Evolutionary conservation across 768 basidiomycete species (phyloP).

Genomic region (Crepidotus variabilis): DNA sequence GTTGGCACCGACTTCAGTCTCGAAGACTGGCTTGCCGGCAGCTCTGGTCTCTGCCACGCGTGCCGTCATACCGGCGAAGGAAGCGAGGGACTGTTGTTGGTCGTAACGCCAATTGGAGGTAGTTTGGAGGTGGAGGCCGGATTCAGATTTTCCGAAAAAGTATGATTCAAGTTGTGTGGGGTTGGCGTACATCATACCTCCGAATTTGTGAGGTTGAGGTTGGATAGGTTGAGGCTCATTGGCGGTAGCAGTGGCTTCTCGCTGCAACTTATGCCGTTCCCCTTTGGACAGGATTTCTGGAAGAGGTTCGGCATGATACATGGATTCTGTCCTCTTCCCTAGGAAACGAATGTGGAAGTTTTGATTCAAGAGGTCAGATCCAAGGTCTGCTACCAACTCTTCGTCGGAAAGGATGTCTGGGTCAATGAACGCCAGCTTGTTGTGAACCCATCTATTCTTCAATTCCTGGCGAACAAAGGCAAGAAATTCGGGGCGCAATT

Average conservation of each 20-base stretch:
- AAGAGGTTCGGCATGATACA: constrained; percentile 8
- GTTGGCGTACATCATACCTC: constrained; percentile 58
- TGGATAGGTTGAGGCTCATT: constrained; percentile 39
- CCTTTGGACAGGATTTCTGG: constrained; percentile 4
- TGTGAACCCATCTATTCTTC: constrained; percentile 7
- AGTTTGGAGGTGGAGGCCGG: constrained; percentile 49
- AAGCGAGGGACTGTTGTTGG: constrained; percentile 22
- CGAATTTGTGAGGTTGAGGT: constrained; percentile 60
- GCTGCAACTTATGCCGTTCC: constrained; percentile 6
- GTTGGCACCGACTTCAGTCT: constrained; percentile 27
- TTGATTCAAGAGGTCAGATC: constrained; percentile 7
- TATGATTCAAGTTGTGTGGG: constrained; percentile 50
- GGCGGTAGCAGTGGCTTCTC: constrained; percentile 6
- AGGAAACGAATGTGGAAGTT: constrained; percentile 19
- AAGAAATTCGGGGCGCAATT: constrained; percentile 52
- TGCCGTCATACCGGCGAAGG: constrained; percentile 43
- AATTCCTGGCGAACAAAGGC: constrained; percentile 32
- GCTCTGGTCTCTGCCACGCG: constrained; percentile 7
- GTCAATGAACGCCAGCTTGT: constrained; percentile 11
- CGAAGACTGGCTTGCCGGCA: constrained; percentile 20
- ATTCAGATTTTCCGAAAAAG: constrained; percentile 47
- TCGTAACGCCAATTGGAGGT: background rate
- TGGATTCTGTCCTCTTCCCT: constrained; percentile 15
- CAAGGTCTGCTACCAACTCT: constrained; percentile 12
- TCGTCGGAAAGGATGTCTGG: constrained; percentile 8